Percentiles rank a stretch among this genome's conserved stretches.
Conservation (phyloP, 2,329 filamentous ascomycete genomes). For the Pleoardoris graminearum region DNA sequence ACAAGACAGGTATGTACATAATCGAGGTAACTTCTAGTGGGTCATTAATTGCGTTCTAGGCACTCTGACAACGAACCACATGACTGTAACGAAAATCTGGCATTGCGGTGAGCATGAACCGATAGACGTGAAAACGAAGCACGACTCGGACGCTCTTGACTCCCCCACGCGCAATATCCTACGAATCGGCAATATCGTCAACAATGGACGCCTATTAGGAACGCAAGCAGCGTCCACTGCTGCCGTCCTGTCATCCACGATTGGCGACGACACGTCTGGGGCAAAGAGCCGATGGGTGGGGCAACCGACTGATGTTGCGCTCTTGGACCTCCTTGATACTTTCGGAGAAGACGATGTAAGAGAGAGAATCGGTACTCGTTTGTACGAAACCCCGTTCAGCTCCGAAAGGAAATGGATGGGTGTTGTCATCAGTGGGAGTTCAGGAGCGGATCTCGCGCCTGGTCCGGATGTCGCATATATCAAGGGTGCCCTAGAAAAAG, state of each 20-base stretch:
- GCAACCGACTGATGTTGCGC: slow-evolving; percentile 96
- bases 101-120: slow-evolving; percentile 72
- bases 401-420: slow-evolving; percentile 99
- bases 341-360: slow-evolving; percentile 92
- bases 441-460: slow-evolving; percentile 55
- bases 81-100: slow-evolving; percentile 98
- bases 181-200: slow-evolving; percentile 93
- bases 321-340: slow-evolving; percentile 87
- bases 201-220: slow-evolving; percentile 82
- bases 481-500: slow-evolving; percentile 89
- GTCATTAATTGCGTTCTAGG: slow-evolving; percentile 51
- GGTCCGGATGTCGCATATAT: slow-evolving; percentile 87
- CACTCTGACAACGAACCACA: slow-evolving; percentile 95
- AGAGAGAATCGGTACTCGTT: slow-evolving; percentile 78
- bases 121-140: slow-evolving; percentile 60
- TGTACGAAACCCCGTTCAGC: slow-evolving; percentile 90
- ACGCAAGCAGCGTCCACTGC: slow-evolving; percentile 71
- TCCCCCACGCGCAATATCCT: slow-evolving; percentile 78
- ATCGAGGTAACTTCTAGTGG: neutral
- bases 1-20: slow-evolving; percentile 75
- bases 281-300: slow-evolving; percentile 90
- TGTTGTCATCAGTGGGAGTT: slow-evolving; percentile 67
- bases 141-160: slow-evolving; percentile 62
- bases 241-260: slow-evolving; percentile 83
- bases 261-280: slow-evolving; percentile 64